Evolutionary conservation across 331 rosid species (phyloP).

Genomic region (Acacia concinna): DNA sequence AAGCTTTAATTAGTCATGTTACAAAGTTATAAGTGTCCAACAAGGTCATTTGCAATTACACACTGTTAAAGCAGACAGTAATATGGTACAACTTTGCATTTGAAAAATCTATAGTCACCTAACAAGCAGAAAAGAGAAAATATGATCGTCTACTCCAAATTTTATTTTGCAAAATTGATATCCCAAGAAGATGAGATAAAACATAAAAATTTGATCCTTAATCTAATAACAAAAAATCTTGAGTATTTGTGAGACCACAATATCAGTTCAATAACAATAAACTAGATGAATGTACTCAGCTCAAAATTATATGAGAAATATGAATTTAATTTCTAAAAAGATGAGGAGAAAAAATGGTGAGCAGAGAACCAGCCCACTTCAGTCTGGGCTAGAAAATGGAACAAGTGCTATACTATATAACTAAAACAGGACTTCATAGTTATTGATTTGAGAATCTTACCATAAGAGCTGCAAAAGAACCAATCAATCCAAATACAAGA

Average conservation of each 20-base stretch:
- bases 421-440: background rate
- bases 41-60: too few relatives aligned
- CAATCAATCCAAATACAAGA: constrained; percentile 61
- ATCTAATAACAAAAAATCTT: background rate
- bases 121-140: too few relatives aligned
- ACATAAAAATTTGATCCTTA: too few relatives aligned
- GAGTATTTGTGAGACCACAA: background rate
- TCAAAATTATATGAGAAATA: background rate
- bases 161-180: too few relatives aligned
- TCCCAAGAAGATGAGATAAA: too few relatives aligned
- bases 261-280: background rate
- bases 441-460: constrained; percentile 44
- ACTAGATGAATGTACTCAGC: background rate
- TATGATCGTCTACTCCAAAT: too few relatives aligned
- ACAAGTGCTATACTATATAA: background rate
- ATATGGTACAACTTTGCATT: too few relatives aligned
- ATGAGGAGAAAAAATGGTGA: background rate
- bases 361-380: background rate
- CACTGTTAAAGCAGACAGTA: too few relatives aligned
- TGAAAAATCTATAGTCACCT: too few relatives aligned
- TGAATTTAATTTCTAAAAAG: background rate
- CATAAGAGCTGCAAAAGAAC: constrained; percentile 74
- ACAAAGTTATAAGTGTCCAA: too few relatives aligned
- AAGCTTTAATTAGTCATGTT: too few relatives aligned
- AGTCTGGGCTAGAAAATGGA: background rate